Evolutionary conservation across 2,329 filamentous ascomycete genomes (phyloP).

Genomic region (Cephalotrichum gorgonifer): DNA sequence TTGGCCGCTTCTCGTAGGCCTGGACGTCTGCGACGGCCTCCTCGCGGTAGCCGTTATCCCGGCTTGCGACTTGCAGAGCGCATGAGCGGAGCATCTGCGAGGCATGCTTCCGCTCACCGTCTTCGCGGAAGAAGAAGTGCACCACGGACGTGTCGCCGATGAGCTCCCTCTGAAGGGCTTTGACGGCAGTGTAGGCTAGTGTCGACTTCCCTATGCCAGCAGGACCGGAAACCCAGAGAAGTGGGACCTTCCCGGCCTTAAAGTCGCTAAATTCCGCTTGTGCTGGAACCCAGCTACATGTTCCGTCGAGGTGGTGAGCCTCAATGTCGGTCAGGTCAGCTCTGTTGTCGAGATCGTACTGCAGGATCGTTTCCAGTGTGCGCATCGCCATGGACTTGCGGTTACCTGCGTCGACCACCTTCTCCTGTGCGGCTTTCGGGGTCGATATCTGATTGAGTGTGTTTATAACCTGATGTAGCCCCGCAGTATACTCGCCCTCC

Average conservation of each 20-base stretch:
- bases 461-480: constrained; percentile 3
- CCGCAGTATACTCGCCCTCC: neutral
- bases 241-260: neutral
- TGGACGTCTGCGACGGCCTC: constrained; percentile 12
- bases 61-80: constrained; percentile 14
- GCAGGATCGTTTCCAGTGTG: constrained; percentile 7
- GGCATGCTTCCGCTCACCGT: constrained; percentile 6
- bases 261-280: constrained; percentile 17
- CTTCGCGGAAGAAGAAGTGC: constrained; percentile 27
- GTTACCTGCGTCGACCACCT: neutral
- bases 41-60: constrained; percentile 18
- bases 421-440: neutral
- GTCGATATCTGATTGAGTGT: neutral
- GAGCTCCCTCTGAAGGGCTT: constrained; percentile 9
- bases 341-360: constrained; percentile 8
- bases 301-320: constrained; percentile 15
- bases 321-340: constrained; percentile 18
- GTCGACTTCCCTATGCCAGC: constrained; percentile 23
- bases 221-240: constrained; percentile 17
- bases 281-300: constrained; percentile 18
- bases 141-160: constrained; percentile 14
- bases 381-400: constrained; percentile 8
- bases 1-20: constrained; percentile 10
- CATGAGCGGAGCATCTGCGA: neutral
- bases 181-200: constrained; percentile 14